A percentile compares a stretch with the other conserved stretches of the same genome.
Evolutionary conservation across 164 flowering plant species (phyloP).

Genomic region (Vitis cinerea): DNA sequence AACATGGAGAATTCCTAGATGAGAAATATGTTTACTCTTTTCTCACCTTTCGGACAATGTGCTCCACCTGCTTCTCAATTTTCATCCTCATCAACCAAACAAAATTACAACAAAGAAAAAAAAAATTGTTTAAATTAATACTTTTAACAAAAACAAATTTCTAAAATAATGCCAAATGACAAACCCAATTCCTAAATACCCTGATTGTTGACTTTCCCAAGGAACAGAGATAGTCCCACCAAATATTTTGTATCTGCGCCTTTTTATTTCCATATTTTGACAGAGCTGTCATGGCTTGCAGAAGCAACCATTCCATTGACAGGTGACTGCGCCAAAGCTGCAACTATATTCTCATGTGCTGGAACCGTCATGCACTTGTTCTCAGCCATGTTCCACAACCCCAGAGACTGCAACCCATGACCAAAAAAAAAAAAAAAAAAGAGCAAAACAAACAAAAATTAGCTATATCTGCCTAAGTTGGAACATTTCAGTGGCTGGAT

Average conservation of each 20-base stretch:
- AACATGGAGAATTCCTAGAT: too few relatives aligned
- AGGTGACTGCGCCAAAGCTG: conserved; percentile 80
- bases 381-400: conserved; percentile 93
- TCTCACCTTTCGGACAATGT: not conserved
- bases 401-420: conserved; percentile 61
- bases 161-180: too few relatives aligned
- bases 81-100: not conserved
- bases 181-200: not conserved
- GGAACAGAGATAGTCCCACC: not conserved
- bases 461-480: too few relatives aligned
- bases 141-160: too few relatives aligned
- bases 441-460: too few relatives aligned
- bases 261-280: conserved; percentile 81
- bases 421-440: too few relatives aligned
- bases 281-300: conserved; percentile 88
- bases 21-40: not conserved
- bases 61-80: not conserved
- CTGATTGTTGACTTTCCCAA: not conserved
- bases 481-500: too few relatives aligned
- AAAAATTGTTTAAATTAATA: not conserved
- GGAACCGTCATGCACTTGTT: conserved; percentile 78
- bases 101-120: not conserved
- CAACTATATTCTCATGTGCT: conserved; percentile 77
- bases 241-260: not conserved
- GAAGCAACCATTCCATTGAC: conserved; percentile 90